Conservation (phyloP, 345 rosid species). For the Erysimum cheiranthoides region DNA sequence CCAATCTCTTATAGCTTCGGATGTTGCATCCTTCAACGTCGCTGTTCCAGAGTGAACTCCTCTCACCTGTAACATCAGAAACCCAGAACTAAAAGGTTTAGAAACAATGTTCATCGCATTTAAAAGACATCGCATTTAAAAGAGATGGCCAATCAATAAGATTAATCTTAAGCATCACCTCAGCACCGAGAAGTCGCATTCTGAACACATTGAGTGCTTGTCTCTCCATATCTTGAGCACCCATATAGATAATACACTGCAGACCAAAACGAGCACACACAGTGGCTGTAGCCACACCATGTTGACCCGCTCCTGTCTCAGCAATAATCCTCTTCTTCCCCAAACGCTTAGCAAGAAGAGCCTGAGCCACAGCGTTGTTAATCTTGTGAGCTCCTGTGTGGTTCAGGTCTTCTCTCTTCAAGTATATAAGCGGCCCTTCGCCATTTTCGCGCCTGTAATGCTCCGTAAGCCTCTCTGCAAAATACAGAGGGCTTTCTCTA, state of each 20-base stretch:
- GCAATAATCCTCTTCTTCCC: conserved; percentile 88
- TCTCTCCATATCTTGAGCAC: conserved; percentile 95
- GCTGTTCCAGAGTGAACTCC: conserved; percentile 79
- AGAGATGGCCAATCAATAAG: not conserved
- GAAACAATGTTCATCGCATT: not conserved
- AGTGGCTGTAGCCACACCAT: conserved; percentile 96
- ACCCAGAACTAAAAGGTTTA: not conserved
- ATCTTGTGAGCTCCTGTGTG: conserved; percentile 96
- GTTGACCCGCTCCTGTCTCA: conserved; percentile 98
- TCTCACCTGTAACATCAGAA: conserved; percentile 56
- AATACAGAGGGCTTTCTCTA: conserved; percentile 88
- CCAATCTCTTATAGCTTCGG: conserved; percentile 88
- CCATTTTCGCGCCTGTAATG: conserved; percentile 79
- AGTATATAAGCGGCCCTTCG: conserved; percentile 82
- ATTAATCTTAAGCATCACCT: conserved; percentile 50
- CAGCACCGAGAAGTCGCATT: conserved; percentile 92
- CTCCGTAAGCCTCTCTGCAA: conserved; percentile 84
- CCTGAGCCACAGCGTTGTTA: conserved; percentile 91
- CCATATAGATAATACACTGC: conserved; percentile 87
- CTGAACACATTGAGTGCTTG: conserved; percentile 92
- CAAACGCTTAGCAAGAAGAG: conserved; percentile 81
- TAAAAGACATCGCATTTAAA: not conserved
- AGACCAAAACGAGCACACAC: conserved; percentile 90
- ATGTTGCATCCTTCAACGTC: conserved; percentile 75
- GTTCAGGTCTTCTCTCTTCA: conserved; percentile 97